Base-by-base conservation (phyloP, 2,329 filamentous ascomycete genomes). In the Colletotrichum echinochloae region DNA sequence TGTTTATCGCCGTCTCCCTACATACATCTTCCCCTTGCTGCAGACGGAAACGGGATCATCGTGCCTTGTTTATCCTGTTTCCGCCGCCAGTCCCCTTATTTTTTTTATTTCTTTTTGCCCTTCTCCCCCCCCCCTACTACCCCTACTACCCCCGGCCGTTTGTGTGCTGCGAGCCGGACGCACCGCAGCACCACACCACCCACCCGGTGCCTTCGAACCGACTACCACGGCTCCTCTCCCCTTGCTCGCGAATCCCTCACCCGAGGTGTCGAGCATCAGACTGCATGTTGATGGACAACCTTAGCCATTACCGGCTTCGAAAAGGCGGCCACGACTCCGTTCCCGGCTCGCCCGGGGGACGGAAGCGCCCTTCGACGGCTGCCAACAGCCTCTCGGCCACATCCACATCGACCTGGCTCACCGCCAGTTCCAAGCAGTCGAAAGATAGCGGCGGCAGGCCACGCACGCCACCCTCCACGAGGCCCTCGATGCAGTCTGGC, bases 401-500 rank as follows among this genome's bases (percentile, higher is more conserved):
- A 39, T 70, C 67, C 59, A 62, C 68, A 30, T 71, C 68, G 52
- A 68, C 68, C 65, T 35, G 57, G 30, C 70, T 73, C 73, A 72
- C 73, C 65, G 70, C 73, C 68, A 72, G 68, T 69, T 73, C 70
- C 37, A 72, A 62, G 64, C 51, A 41, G 18, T 72, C 70, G 20
- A 64, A 33, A 30, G 65, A 57, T 23, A 67, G 56, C 55, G 60
- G 9, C 52, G 64, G n/a, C 26, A 57, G 57, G 46, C 62, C 70
- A 18, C 65, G 37, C 44, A 72, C 70, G 60, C 61, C 70, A 57
- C 66, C 70, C 12, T 72, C 70, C 28, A 63, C 65, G 28, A 57
- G 66, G 52, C 70, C 59, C 71, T 74, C 41, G 44, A 57, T 65
- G 46, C 56, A 66, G 41, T 51, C 67, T 2, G 59, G 59, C 5